Evolutionary conservation across 164 flowering plant genomes (phyloP).

Genomic region (Dillenia turbinata): DNA sequence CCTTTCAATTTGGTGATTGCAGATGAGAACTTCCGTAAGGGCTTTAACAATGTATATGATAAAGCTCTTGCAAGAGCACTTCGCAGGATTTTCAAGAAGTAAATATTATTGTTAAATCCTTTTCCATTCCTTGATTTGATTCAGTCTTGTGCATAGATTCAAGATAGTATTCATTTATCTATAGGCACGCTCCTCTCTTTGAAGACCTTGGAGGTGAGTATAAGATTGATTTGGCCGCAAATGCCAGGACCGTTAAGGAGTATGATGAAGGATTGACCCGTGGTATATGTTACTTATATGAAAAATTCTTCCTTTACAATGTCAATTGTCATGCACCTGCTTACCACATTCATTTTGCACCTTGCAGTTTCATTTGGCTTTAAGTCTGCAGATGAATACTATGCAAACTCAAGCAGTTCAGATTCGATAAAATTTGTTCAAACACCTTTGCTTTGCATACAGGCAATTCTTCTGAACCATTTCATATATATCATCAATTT

Average conservation of each 20-base stretch:
- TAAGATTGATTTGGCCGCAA: conserved; percentile 61
- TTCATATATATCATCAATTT: not conserved
- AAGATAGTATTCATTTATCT: conserved; percentile 4
- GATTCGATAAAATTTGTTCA: conserved; percentile 59
- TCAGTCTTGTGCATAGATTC: not conserved
- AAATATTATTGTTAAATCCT: conserved; percentile 12
- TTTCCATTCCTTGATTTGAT: not conserved
- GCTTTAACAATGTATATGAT: conserved; percentile 86
- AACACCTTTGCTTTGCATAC: conserved; percentile 84
- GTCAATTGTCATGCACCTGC: conserved; percentile 2
- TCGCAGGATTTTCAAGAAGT: conserved; percentile 74
- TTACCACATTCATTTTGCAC: conserved; percentile 7
- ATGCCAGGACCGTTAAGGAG: conserved; percentile 74
- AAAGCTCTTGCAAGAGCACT: conserved; percentile 67
- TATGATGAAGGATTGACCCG: conserved; percentile 86
- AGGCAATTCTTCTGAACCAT: conserved; percentile 39
- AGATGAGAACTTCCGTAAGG: conserved; percentile 83
- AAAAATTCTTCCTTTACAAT: not conserved
- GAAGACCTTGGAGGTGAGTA: conserved; percentile 80
- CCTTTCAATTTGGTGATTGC: conserved; percentile 91
- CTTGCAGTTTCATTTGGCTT: conserved; percentile 91
- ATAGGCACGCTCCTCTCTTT: conserved; percentile 76
- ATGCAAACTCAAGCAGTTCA: conserved; percentile 81
- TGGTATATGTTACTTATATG: conserved; percentile 28
- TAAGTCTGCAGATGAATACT: conserved; percentile 89